Percentiles rank a stretch among this genome's conserved stretches.
These are phyloP conservation scores for Coelastrella sp. DNA, from an alignment of 139 green algal species.

Conservation along the genomic window DNA sequence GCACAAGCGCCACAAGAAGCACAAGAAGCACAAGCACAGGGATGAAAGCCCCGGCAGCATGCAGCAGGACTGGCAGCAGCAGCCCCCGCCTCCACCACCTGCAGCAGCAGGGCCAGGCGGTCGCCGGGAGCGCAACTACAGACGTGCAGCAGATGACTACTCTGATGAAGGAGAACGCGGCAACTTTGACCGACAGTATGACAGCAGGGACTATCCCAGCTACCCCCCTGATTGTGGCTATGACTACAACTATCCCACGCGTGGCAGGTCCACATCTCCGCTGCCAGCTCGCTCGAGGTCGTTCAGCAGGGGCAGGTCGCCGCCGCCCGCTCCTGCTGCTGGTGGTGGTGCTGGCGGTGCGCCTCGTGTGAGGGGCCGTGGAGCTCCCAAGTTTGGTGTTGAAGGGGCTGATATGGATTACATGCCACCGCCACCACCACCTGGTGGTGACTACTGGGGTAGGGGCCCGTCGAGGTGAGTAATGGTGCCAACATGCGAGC, in stretches of 20 bases:
- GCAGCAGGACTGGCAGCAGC: neutral
- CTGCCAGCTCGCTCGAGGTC: neutral
- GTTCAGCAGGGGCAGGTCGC: neutral
- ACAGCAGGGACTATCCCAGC: neutral
- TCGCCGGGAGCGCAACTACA: conserved; percentile 14
- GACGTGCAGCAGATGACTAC: neutral
- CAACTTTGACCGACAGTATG: neutral
- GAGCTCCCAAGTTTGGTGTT: conserved; percentile 29
- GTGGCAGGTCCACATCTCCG: neutral
- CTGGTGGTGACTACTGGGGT: neutral
- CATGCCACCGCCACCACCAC: neutral
- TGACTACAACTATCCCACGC: neutral
- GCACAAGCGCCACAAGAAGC: conserved; percentile 32
- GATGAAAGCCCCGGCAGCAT: neutral
- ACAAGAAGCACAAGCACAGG: conserved; percentile 25
- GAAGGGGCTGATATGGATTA: neutral
- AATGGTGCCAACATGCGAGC: too few species aligned
- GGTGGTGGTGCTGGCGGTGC: neutral
- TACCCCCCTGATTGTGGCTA: too few species aligned
- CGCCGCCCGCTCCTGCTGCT: neutral
- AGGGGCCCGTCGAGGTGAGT: neutral
- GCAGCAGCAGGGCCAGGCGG: conserved; percentile 1
- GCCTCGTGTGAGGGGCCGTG: conserved; percentile 29
- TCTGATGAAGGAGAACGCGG: neutral
- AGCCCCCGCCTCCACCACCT: neutral